Base-by-base conservation (phyloP, 208 protist genomes). In the Leishmania tropica region DNA sequence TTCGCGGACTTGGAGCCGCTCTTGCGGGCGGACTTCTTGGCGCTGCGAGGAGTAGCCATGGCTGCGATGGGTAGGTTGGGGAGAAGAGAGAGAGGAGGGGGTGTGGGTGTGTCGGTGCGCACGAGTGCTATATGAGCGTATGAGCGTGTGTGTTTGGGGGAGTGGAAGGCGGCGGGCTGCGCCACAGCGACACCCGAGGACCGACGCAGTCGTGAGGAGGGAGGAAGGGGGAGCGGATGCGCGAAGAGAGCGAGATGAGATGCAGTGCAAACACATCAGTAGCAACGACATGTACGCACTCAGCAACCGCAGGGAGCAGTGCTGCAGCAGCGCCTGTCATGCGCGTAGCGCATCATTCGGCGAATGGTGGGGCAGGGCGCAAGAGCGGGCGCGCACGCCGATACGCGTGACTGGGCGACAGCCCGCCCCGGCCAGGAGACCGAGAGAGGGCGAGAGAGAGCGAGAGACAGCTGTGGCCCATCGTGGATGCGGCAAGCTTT, bases 1-100 rank as follows among this genome's bases (percentile, higher is more conserved):
- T 97, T 98, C 54, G 89, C 90, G 80, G 98, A 99, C 83, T 96
- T 94, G 60, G 96, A 94, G 58, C 84, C 78, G 75, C 81, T 76
- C 93, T 98, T 94, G 86, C 86, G 89, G 78, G 89, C 85, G 58
- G 90, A 87, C 92, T 96, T 94, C 90, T 96, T 96, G 48, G 86
- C 81, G 78, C 86, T 86, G 85, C 87, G 88, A 68, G 90, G 93
- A 67, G 93, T 93, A 72, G 89, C 90, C 90, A 95, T 95, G 31
- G 42, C 85, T 79, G 47, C 13, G 35, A 31, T 31, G 31, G 31
- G 31, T 31, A 31, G 31, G n/a, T 28, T 47, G n/a, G n/a, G 31
- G 31, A 0, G 47, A 35, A 37, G 67, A 37, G 37, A 64, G 72
- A 45, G 51, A 31, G 13, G 13, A n/a, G n/a, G 51, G 67, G 56